phyloP scores from a whole-genome alignment of 2,329 filamentous ascomycete genomes.

The Penicillium sp. region DNA sequence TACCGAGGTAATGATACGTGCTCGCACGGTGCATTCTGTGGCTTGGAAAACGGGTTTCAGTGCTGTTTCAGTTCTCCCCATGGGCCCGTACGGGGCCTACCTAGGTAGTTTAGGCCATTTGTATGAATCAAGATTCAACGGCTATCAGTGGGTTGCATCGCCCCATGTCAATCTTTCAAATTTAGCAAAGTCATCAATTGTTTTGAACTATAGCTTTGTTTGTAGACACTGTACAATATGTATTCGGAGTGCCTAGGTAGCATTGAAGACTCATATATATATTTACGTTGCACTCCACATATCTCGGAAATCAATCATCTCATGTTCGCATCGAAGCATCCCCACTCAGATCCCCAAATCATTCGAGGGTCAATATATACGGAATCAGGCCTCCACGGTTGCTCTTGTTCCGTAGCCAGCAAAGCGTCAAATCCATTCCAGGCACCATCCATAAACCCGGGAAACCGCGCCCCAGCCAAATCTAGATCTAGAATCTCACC shows the following conservation, averaged over 20 bases:
- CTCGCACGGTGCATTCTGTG: background rate
- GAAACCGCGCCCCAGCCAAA: background rate
- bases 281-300: background rate
- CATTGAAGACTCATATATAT: too few relatives aligned
- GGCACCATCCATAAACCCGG: constrained; percentile 3
- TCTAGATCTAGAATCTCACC: constrained; percentile 14
- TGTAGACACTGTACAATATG: too few relatives aligned
- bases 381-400: constrained; percentile 9
- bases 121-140: constrained; percentile 1
- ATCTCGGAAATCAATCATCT: background rate
- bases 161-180: constrained; percentile 11
- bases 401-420: constrained; percentile 30
- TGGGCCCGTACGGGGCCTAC: too few relatives aligned
- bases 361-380: constrained; percentile 19
- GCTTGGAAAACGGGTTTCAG: constrained; percentile 11
- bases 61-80: constrained; percentile 21
- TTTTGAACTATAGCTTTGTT: too few relatives aligned
- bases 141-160: constrained; percentile 15
- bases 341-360: constrained; percentile 7
- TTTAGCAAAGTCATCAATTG: too few relatives aligned
- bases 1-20: background rate
- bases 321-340: background rate
- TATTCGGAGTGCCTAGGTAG: too few relatives aligned
- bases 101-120: background rate
- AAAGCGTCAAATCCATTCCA: constrained; percentile 43